phyloP scores from a whole-genome alignment of 495 filamentous ascomycete species.

The Viridothelium virens region DNA sequence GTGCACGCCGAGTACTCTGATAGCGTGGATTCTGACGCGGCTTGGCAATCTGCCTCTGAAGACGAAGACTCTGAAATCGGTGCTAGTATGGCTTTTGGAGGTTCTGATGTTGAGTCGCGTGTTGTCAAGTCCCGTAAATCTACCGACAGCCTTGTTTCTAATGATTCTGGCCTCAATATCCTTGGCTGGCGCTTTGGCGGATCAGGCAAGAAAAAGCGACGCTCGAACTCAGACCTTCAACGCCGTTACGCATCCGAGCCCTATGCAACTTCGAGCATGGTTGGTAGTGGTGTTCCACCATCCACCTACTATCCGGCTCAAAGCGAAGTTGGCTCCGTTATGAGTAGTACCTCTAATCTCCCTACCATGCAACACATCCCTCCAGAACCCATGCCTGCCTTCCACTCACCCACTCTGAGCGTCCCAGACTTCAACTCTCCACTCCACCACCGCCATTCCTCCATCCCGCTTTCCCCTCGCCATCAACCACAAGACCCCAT shows the following conservation, averaged over 20 bases:
- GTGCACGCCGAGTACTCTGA: slow-evolving; percentile 35
- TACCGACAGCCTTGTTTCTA: slow-evolving; percentile 4
- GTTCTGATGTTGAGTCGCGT: slow-evolving; percentile 1
- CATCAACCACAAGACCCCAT: slow-evolving; percentile 16
- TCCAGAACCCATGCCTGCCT: slow-evolving; percentile 23
- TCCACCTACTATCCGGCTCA: not conserved
- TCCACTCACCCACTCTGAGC: slow-evolving; percentile 17
- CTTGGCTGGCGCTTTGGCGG: slow-evolving; percentile 6
- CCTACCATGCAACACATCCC: slow-evolving; percentile 27
- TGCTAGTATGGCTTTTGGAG: slow-evolving; percentile 9
- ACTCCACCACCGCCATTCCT: slow-evolving; percentile 3
- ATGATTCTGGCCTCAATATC: slow-evolving; percentile 6
- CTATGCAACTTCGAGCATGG: not conserved
- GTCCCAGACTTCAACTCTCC: slow-evolving; percentile 1
- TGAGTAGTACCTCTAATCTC: slow-evolving; percentile 10
- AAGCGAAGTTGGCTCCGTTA: not conserved
- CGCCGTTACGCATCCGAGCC: not conserved
- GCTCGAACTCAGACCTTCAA: not conserved
- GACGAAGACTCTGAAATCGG: slow-evolving; percentile 34
- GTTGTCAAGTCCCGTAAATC: not conserved
- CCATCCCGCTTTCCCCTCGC: slow-evolving; percentile 17
- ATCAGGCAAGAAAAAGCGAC: slow-evolving; percentile 1
- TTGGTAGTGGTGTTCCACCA: not conserved
- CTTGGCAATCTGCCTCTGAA: slow-evolving; percentile 56
- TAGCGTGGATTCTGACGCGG: slow-evolving; percentile 35